These are phyloP conservation scores for Solanum habrochaites DNA, from an alignment of 257 asterid genomes.

Conservation along the genomic window DNA sequence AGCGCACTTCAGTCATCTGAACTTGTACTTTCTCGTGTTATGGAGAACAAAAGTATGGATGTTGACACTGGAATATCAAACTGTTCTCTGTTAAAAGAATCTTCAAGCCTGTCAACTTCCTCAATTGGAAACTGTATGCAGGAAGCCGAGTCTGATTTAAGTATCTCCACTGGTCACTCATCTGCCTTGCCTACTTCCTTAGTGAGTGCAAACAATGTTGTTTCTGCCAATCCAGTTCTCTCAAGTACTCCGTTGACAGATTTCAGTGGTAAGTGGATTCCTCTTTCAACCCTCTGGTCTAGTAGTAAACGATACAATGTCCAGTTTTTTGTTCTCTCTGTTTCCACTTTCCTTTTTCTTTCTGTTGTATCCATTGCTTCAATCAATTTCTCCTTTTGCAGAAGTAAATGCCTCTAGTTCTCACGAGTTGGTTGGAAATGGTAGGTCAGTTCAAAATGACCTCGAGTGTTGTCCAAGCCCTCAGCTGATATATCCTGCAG, in stretches of 20 bases:
- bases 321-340: background rate
- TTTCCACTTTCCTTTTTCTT: background rate
- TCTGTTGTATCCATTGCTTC: background rate
- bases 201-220: constrained; percentile 8
- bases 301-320: background rate
- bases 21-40: constrained; percentile 1
- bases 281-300: background rate
- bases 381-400: constrained; percentile 3
- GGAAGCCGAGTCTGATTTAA: constrained; percentile 10
- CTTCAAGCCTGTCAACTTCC: constrained; percentile 2
- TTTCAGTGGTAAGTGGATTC: constrained; percentile 35
- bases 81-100: constrained; percentile 11
- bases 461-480: background rate
- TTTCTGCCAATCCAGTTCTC: constrained; percentile 10
- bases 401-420: constrained; percentile 5
- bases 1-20: constrained; percentile 15
- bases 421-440: constrained; percentile 1
- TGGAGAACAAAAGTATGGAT: constrained; percentile 6
- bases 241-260: background rate
- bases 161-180: constrained; percentile 2
- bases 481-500: constrained; percentile 13
- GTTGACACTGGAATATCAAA: constrained; percentile 4
- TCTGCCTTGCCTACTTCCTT: constrained; percentile 7
- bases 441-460: constrained; percentile 8
- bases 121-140: background rate